Base-by-base conservation (phyloP, 768 basidiomycete species). In the Plicaturopsis crispa region DNA sequence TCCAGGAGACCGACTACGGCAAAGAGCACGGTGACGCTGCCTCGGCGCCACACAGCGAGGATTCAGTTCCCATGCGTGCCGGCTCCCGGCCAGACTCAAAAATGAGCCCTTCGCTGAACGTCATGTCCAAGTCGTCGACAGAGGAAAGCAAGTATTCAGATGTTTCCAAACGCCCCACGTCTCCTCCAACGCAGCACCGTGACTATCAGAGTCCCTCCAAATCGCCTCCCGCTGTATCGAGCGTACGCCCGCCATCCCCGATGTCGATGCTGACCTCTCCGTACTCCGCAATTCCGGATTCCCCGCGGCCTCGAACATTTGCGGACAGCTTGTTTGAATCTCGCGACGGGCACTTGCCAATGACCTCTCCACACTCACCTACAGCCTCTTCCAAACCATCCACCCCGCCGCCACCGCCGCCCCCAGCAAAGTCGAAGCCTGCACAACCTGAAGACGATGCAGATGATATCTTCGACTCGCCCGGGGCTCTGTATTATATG, bases 401-500 rank as follows among this genome's bases (percentile, higher is more conserved):
- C n/a, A 28, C 45, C 19, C 31, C 43, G 20, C 36, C 45, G 24
- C 41, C 42, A 18, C 45, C 47, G 17, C 47, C 44, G 7, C 52
- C 56, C 42, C 55, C 45, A 43, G 42, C 45, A 56, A 63, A 56
- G 55, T 34, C 51, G 19, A 35, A 46, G 4, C 45, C 48, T 16
- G 39, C 41, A 16, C 32, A 43, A 12, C 42, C 14, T 14, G 50
- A 54, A 23, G 57, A 55, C n/a, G n/a, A n/a, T n/a, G n/a, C n/a
- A 16, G 52, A 65, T 33, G 60, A 61, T 31, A 49, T 81, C 19
- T 61, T 65, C 34, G 59, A 65, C 38, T 80, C 82, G 50, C 76
- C 76, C 8, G 76, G 77, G 18, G 78, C 80, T 10, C 54, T 84
- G 31, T 84, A 73, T 58, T 83, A 77, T 52, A 79, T 85, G 74